Percentiles rank a stretch among this genome's conserved stretches.
These are phyloP conservation scores for Pythium sukuiense DNA, from an alignment of 352 stramenopile genomes.

Conservation along the genomic window DNA sequence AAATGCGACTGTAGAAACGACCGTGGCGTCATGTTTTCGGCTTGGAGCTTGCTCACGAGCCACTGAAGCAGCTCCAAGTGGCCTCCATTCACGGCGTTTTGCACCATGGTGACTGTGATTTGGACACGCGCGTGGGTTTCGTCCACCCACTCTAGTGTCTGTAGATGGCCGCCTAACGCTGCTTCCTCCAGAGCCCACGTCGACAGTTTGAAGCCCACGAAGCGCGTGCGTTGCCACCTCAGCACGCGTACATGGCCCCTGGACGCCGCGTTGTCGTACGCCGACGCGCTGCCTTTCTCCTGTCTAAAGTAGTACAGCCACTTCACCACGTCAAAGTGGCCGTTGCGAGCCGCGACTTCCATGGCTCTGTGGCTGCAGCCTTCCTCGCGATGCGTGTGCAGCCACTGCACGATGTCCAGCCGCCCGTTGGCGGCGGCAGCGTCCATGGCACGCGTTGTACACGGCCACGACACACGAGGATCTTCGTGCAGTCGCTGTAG, in stretches of 20 bases:
- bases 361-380: conserved; percentile 1
- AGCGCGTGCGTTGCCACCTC: conserved; percentile 2
- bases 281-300: neutral
- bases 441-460: conserved; percentile 15
- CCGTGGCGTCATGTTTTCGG: neutral
- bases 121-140: neutral
- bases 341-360: conserved; percentile 2
- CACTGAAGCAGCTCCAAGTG: conserved; percentile 10
- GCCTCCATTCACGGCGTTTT: neutral
- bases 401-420: conserved; percentile 20
- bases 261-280: conserved; percentile 4
- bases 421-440: conserved; percentile 8
- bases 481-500: conserved; percentile 7
- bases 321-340: conserved; percentile 13
- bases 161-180: neutral
- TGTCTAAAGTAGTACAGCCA: conserved; percentile 14
- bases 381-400: conserved; percentile 15
- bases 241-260: conserved; percentile 7
- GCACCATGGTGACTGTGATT: neutral
- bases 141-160: conserved; percentile 12
- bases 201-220: conserved; percentile 1
- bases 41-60: neutral
- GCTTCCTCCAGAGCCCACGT: neutral
- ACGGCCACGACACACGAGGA: conserved; percentile 4
- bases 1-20: neutral